phyloP scores from a whole-genome alignment of 805 yeast species.

The Candida easanensis region DNA sequence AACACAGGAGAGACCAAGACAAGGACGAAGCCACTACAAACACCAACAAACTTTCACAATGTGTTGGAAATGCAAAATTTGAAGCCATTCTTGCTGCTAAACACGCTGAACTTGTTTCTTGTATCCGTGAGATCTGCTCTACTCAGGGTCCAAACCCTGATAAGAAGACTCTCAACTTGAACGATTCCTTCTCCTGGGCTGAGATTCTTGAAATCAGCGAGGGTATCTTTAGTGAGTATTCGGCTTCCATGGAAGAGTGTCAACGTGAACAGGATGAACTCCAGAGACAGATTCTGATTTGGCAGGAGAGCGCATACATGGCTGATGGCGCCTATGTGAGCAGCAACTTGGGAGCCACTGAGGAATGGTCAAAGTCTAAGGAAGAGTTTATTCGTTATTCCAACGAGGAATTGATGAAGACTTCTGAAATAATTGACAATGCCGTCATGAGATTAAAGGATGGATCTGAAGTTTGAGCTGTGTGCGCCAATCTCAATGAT shows the following conservation, averaged over 20 bases:
- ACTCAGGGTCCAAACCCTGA: background rate
- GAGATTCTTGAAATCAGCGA: conserved; percentile 17
- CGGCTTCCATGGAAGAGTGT: conserved; percentile 20
- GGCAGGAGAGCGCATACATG: conserved; percentile 28
- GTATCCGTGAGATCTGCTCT: conserved; percentile 6
- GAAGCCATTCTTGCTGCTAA: background rate
- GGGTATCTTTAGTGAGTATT: conserved; percentile 20
- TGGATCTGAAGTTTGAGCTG: background rate
- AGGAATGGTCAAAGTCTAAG: conserved; percentile 24
- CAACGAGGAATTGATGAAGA: conserved; percentile 21
- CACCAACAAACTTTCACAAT: background rate
- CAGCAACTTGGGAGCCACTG: conserved; percentile 17
- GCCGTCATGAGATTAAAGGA: conserved; percentile 21
- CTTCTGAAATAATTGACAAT: conserved; percentile 24
- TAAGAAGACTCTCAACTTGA: background rate
- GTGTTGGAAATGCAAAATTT: background rate
- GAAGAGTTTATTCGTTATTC: conserved; percentile 20
- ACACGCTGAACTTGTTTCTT: conserved; percentile 1
- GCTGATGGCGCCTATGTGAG: conserved; percentile 24
- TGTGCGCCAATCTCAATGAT: too few species aligned
- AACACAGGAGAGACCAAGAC: background rate
- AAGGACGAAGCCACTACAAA: background rate
- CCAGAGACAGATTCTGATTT: conserved; percentile 22
- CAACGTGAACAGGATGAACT: conserved; percentile 23
- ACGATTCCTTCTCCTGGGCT: conserved; percentile 15